A percentile compares a stretch with the other conserved stretches of the same genome.
Conservation (phyloP, 495 filamentous ascomycete species). For the Penicillium herquei region DNA sequence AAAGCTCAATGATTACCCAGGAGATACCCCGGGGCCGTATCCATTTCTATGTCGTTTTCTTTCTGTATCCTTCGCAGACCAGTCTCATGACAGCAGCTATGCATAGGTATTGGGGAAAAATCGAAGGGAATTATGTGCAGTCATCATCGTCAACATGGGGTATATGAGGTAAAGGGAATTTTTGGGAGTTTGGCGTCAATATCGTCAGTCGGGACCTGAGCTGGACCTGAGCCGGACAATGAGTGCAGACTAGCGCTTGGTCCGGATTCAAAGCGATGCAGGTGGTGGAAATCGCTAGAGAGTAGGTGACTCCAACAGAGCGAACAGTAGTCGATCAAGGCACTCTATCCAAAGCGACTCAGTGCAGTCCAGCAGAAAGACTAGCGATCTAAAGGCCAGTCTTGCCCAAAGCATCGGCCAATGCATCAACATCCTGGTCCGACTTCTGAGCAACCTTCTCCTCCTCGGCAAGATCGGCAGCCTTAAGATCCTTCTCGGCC, state of each 20-base stretch:
- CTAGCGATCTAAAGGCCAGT: constrained; percentile 41
- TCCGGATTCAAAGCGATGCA: neutral
- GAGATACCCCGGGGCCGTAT: neutral
- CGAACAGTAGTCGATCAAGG: neutral
- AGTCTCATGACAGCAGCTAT: constrained; percentile 17
- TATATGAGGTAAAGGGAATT: constrained; percentile 24
- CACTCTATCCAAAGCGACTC: neutral
- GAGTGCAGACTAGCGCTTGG: constrained; percentile 2
- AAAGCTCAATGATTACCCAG: neutral
- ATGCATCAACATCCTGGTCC: constrained; percentile 76
- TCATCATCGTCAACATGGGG: constrained; percentile 25
- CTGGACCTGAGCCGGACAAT: constrained; percentile 6
- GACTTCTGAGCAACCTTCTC: constrained; percentile 68
- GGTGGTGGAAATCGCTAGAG: neutral
- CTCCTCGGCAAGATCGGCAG: constrained; percentile 70
- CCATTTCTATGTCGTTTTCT: constrained; percentile 3
- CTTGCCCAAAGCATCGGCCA: constrained; percentile 72
- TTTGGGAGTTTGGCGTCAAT: constrained; percentile 15
- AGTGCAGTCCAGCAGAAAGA: too few species aligned
- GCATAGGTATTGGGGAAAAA: constrained; percentile 21
- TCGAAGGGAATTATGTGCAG: constrained; percentile 28
- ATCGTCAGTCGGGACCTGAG: constrained; percentile 21
- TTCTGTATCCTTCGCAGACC: constrained; percentile 19
- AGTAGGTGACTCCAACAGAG: neutral
- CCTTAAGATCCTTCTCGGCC: constrained; percentile 57